A percentile compares a stretch with the other conserved stretches of the same genome.
These are phyloP conservation scores for Byssothecium circinans DNA, from an alignment of 2,329 filamentous ascomycete species.

Conservation along the genomic window DNA sequence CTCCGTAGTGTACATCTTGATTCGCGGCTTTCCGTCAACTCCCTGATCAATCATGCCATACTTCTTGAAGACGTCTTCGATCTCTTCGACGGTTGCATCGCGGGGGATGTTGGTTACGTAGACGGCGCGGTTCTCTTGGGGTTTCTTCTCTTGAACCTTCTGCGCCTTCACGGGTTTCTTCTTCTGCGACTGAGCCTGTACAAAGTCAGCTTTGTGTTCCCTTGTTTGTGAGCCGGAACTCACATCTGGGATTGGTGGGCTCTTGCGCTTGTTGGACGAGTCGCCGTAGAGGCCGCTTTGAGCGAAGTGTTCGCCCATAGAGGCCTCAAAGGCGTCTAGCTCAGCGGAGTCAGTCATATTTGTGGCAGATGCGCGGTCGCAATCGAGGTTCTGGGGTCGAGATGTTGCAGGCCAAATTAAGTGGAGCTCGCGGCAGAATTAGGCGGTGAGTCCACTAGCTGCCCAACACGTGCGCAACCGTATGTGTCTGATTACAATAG, in stretches of 20 bases:
- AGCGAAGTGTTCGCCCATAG: neutral
- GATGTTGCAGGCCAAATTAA: neutral
- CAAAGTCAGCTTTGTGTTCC: neutral
- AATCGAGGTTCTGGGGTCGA: neutral
- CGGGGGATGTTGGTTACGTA: conserved; percentile 86
- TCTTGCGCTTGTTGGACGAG: conserved; percentile 33
- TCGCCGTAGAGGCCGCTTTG: too few species aligned
- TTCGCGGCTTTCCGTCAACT: conserved; percentile 80
- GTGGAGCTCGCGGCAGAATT: neutral
- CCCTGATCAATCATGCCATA: conserved; percentile 94
- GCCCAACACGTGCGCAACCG: neutral
- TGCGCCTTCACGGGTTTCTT: conserved; percentile 23
- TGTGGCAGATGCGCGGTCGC: too few species aligned
- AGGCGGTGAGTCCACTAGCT: neutral
- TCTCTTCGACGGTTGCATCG: conserved; percentile 77
- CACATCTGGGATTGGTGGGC: conserved; percentile 18
- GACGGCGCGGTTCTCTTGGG: conserved; percentile 76
- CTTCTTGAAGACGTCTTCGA: conserved; percentile 82
- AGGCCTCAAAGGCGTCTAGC: neutral
- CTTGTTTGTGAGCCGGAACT: conserved; percentile 2
- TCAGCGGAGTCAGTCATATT: neutral
- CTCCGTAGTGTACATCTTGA: conserved; percentile 88
- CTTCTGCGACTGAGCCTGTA: conserved; percentile 34
- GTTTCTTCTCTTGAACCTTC: conserved; percentile 58
- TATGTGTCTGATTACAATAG: too few species aligned